These are phyloP conservation scores for Hypholoma sublateritium DNA, from an alignment of 768 basidiomycete genomes.

Conservation along the genomic window DNA sequence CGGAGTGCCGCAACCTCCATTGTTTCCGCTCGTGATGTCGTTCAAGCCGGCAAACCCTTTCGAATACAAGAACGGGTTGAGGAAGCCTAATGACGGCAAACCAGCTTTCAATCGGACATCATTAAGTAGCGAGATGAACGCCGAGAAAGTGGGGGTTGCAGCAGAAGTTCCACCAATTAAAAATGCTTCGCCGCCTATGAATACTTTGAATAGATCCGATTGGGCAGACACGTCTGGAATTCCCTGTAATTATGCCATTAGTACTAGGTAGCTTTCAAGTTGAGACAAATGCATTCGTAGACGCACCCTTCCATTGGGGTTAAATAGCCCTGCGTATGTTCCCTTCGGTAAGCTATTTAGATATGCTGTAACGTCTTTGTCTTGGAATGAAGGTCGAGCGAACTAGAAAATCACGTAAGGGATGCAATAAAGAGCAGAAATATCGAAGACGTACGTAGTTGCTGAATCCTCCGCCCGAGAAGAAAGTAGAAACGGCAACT, in stretches of 20 bases:
- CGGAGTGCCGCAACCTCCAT: constrained; percentile 58
- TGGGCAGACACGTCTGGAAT: constrained; percentile 72
- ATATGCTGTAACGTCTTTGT: constrained; percentile 42
- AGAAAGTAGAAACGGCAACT: constrained; percentile 43
- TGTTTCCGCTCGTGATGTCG: constrained; percentile 59
- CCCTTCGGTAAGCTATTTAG: constrained; percentile 44
- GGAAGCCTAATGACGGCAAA: constrained; percentile 54
- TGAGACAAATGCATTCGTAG: not conserved
- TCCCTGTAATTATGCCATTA: constrained; percentile 32
- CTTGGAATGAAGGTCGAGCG: constrained; percentile 54
- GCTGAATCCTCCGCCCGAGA: constrained; percentile 80
- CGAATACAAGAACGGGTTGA: constrained; percentile 63
- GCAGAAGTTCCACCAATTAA: constrained; percentile 65
- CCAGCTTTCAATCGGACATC: constrained; percentile 50
- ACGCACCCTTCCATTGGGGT: constrained; percentile 56
- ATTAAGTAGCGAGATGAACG: constrained; percentile 63
- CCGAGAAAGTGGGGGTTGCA: constrained; percentile 62
- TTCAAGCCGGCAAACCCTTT: constrained; percentile 41
- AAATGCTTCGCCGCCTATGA: constrained; percentile 34
- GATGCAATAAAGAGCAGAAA: no score
- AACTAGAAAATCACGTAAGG: constrained; percentile 34
- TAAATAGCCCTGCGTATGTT: constrained; percentile 60
- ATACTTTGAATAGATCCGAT: constrained; percentile 46
- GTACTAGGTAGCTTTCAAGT: not conserved
- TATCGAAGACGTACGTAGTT: no score